Evolutionary conservation across 371 early-diverging fungal genomes (phyloP), one percentile per base, ranked within the genome.

Genomic region (Rhizomucor miehei): DNA sequence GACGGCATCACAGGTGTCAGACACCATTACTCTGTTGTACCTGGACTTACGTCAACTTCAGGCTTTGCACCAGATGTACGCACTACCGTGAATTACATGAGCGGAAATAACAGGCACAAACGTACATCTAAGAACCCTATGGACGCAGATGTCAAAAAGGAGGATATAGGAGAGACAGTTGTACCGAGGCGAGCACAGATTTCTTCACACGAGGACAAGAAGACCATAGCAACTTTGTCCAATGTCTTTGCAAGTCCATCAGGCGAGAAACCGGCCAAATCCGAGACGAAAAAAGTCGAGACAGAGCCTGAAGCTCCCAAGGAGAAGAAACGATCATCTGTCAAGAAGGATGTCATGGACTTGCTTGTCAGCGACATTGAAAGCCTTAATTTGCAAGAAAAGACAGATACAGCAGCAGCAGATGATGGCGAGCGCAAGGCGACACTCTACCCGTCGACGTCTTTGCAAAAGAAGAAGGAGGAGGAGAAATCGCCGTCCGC

Each of bases 81-180:
- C 23, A 67, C 62, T 2, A 51, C 76, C 1, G 54, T 56, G n/a
- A 72, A 75, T 41, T 69, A 60, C 25, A 72, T 70, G 1, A 67
- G 69, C 19, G 63, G 44, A 19, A 59, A 62, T 11, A 48, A 47
- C 16, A 34, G 38, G 3, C 41, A 34, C 2, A 54, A 55, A 16
- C 54, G 50, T n/a, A 14, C 44, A 13, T 20, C 51, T 11, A 56
- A 54, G 19, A 56, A 54, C 12, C 62, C 62, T 16, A 16, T 52
- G 6, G 57, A 52, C 44, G 51, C 44, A 6, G 56, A 67, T 35
- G 53, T 38, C 0, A 48, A 52, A 21, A 66, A 62, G 19, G 49
- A 62, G 21, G 62, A 58, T 35, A 40, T 35, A 11, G 52, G 38
- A 14, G 57, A 61, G 14, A 58, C 65, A 0, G 56, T 58, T 52